phyloP scores from a whole-genome alignment of 345 rosid genomes.

The Reutealis trisperma region DNA sequence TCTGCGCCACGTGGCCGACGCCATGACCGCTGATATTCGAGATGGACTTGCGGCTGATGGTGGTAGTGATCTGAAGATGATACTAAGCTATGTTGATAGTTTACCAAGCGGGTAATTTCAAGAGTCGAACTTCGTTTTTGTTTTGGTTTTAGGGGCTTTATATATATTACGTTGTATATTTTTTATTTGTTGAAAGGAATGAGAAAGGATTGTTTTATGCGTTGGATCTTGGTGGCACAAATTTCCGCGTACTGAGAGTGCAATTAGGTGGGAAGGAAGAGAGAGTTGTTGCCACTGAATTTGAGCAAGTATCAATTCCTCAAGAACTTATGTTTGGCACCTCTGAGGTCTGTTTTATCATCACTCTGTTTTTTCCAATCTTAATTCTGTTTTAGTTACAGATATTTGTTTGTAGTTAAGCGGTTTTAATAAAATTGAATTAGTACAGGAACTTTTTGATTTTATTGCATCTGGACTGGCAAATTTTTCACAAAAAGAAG shows the following conservation, averaged over 20 bases:
- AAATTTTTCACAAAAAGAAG: slow-evolving; percentile 53
- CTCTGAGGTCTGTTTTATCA: slow-evolving; percentile 52
- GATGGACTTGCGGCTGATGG: slow-evolving; percentile 74
- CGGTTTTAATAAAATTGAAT: not conserved
- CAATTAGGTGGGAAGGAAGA: slow-evolving; percentile 69
- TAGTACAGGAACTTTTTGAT: slow-evolving; percentile 66
- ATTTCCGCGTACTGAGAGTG: slow-evolving; percentile 74
- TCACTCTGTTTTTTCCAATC: not conserved
- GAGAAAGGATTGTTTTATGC: slow-evolving; percentile 89
- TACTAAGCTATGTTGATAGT: slow-evolving; percentile 69
- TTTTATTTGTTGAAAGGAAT: slow-evolving; percentile 41
- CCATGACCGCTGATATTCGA: slow-evolving; percentile 68
- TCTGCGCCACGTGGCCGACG: slow-evolving; percentile 65
- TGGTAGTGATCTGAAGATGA: slow-evolving; percentile 78
- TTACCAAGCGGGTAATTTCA: slow-evolving; percentile 65
- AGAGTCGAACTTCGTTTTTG: not conserved
- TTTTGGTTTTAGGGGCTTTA: not conserved
- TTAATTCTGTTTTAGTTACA: slow-evolving; percentile 1
- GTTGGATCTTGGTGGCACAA: slow-evolving; percentile 90
- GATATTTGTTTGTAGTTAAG: not conserved
- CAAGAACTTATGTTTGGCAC: slow-evolving; percentile 72
- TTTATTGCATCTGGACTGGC: slow-evolving; percentile 70
- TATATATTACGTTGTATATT: not conserved
- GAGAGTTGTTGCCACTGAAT: slow-evolving; percentile 62
- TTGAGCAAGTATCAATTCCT: slow-evolving; percentile 71